Evolutionary conservation across 2,329 filamentous ascomycete species (phyloP), one percentile per base, ranked within the genome.

Genomic region (Chaetomium sp.): DNA sequence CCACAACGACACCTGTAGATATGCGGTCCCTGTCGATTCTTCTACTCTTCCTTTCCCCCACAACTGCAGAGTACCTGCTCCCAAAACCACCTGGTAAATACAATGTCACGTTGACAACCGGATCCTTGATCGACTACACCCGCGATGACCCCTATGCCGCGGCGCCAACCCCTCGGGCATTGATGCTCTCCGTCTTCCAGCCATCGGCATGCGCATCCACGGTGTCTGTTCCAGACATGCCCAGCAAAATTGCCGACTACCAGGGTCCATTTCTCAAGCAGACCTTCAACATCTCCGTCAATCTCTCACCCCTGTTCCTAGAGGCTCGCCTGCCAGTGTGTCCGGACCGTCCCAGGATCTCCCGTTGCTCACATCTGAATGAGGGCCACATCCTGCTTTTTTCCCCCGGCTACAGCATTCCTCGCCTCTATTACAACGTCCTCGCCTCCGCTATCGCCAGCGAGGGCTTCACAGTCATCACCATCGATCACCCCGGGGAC

Each of bases 271-370:
- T 62, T 21, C 51, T 62, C 53, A 19, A 51, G 50, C 7, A 62
- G 53, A 62, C 53, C 60, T 62, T 62, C 53, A 62, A 62, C 60
- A 62, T 62, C 51, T 51, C 60, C 3, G 53, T 6, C 38, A 31
- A 62, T 29, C 27, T 62, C 60, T 42, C 60, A 19, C 42, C 53
- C 42, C 60, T 62, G 21, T 62, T 62, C 53, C 60, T 35, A 4
- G 60, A 62, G n/a, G 60, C 60, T 42, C 60, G 53, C n/a, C 60
- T 62, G 38, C 60, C 60, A 7, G 60, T 62, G 53, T 62, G 60
- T 42, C 45, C 60, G 19, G 45, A 45, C 54, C 54, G 31, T 23
- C 27, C 45, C 54, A 12, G n/a, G 13, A 13, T 16, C 3, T 16
- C 16, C 4, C 1, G 54, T n/a, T 63, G 54, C 45, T 53, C 54